A percentile compares a stretch with the other conserved stretches of the same genome.
phyloP scores from a whole-genome alignment of 768 basidiomycete species.

The Cystobasidium tubakii region DNA sequence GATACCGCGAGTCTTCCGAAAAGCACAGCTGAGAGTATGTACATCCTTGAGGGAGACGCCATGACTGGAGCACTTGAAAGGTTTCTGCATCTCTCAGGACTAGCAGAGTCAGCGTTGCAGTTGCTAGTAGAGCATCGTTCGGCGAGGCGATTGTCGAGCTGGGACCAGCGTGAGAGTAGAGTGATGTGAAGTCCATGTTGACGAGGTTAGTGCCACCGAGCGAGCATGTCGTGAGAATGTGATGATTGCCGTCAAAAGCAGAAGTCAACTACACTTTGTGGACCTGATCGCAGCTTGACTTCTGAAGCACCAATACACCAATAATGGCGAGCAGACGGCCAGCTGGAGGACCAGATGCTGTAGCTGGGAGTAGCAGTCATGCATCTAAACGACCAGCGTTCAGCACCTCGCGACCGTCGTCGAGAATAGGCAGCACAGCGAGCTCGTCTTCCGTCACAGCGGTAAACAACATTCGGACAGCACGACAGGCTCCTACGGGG shows the following conservation, averaged over 20 bases:
- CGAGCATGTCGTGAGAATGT: background rate
- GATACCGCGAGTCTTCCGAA: background rate
- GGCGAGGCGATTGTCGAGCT: conserved; percentile 3
- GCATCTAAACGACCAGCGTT: conserved; percentile 9
- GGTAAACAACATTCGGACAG: conserved; percentile 21
- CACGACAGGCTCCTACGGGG: background rate
- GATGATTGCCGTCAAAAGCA: too few relatives aligned
- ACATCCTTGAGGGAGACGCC: conserved; percentile 11
- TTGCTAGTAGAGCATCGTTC: conserved; percentile 4
- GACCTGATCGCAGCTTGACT: too few relatives aligned
- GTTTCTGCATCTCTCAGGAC: conserved; percentile 35
- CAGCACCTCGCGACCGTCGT: background rate
- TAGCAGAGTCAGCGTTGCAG: conserved; percentile 27
- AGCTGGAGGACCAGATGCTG: conserved; percentile 14
- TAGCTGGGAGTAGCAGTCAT: background rate
- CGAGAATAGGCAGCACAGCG: conserved; percentile 1
- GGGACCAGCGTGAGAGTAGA: conserved; percentile 19
- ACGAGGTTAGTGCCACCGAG: background rate
- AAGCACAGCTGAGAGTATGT: conserved; percentile 25
- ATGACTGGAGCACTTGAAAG: conserved; percentile 41
- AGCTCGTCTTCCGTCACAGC: background rate
- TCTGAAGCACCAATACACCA: background rate
- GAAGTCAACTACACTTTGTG: too few relatives aligned
- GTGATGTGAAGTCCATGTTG: conserved; percentile 34
- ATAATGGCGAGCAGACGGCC: background rate